A percentile compares a stretch with the other conserved stretches of the same genome.
Conservation (phyloP, 2,329 filamentous ascomycete species). For the Claviceps sp. region DNA sequence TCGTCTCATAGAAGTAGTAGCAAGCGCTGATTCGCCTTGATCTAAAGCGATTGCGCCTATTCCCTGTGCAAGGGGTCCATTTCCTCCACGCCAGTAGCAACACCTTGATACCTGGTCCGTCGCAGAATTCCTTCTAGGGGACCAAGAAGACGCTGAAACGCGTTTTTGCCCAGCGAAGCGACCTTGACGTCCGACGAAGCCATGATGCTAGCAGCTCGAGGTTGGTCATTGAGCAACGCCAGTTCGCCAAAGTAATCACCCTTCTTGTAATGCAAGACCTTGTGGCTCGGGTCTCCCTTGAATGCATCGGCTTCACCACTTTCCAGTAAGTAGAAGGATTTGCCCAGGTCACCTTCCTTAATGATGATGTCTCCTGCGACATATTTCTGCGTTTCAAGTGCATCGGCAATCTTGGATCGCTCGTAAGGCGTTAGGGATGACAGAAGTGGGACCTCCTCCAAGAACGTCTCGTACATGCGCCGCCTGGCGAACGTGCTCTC, state of each 20-base stretch:
- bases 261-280: conserved; percentile 72
- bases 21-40: too few relatives aligned
- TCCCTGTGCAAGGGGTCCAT: conserved; percentile 48
- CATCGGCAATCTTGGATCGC: conserved; percentile 93
- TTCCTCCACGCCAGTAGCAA: conserved; percentile 49
- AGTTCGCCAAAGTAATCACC: conserved; percentile 97
- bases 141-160: conserved; percentile 84
- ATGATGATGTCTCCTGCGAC: conserved; percentile 73
- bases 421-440: conserved; percentile 79
- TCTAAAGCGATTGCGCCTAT: conserved; percentile 7
- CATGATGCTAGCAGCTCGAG: conserved; percentile 78
- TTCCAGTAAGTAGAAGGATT: conserved; percentile 86
- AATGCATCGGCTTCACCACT: conserved; percentile 75
- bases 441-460: conserved; percentile 84
- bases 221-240: conserved; percentile 83
- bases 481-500: conserved; percentile 92
- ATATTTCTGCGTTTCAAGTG: conserved; percentile 82
- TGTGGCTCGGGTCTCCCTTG: conserved; percentile 56
- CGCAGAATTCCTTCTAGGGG: conserved; percentile 93
- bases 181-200: conserved; percentile 83
- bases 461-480: conserved; percentile 93
- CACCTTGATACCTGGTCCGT: conserved; percentile 51
- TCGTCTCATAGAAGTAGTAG: too few relatives aligned
- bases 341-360: conserved; percentile 76
- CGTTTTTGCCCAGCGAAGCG: conserved; percentile 80